A percentile compares a stretch with the other conserved stretches of the same genome.
Evolutionary conservation across 306 rosid genomes (phyloP).

Genomic region (Prunus mongolica): DNA sequence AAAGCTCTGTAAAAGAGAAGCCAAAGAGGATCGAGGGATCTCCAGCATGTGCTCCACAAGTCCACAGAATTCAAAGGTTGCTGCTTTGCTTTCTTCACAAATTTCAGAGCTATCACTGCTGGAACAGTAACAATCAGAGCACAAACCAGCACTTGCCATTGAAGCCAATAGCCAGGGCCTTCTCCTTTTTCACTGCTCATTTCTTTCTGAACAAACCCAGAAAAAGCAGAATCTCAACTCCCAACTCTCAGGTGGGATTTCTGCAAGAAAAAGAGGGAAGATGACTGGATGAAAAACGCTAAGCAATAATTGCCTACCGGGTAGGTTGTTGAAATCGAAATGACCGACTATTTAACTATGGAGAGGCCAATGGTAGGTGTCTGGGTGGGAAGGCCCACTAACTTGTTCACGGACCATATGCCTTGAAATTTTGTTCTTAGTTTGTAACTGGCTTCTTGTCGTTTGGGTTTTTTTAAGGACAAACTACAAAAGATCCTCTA

Average conservation of each 20-base stretch:
- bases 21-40: slow-evolving; percentile 31
- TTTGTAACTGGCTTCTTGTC: no score
- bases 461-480: no score
- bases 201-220: not conserved
- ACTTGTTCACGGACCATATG: no score
- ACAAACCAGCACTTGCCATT: slow-evolving; percentile 32
- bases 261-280: not conserved
- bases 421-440: no score
- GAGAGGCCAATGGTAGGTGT: no score
- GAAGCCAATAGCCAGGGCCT: slow-evolving; percentile 22
- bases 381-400: no score
- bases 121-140: slow-evolving; percentile 19
- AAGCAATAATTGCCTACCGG: not conserved
- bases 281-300: not conserved
- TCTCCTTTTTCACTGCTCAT: not conserved
- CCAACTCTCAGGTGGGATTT: not conserved
- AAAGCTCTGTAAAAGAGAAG: slow-evolving; percentile 28
- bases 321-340: no score
- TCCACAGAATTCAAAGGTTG: slow-evolving; percentile 10
- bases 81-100: not conserved
- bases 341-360: no score
- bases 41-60: slow-evolving; percentile 30
- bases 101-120: slow-evolving; percentile 9
- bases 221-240: not conserved
- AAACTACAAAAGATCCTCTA: no score